phyloP scores from a whole-genome alignment of 2,329 filamentous ascomycete species.

The Ophiostoma angusticollis region DNA sequence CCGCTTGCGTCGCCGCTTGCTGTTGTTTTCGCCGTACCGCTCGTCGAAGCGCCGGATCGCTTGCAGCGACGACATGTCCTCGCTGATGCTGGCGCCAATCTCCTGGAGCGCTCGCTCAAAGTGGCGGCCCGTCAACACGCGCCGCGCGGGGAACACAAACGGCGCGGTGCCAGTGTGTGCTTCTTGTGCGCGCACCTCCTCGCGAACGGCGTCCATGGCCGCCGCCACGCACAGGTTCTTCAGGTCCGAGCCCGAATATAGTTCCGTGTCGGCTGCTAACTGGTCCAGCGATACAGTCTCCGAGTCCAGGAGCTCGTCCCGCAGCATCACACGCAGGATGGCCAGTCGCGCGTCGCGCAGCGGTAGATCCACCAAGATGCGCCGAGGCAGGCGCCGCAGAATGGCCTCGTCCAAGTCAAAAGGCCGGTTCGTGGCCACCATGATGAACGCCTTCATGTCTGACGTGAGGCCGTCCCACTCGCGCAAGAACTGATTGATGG shows the following conservation, averaged over 20 bases:
- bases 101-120: constrained; percentile 79
- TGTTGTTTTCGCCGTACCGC: constrained; percentile 74
- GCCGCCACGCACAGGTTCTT: constrained; percentile 74
- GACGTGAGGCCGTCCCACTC: constrained; percentile 83
- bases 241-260: constrained; percentile 73
- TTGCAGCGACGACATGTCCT: constrained; percentile 78
- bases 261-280: constrained; percentile 54
- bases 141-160: constrained; percentile 54
- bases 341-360: constrained; percentile 43
- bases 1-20: constrained; percentile 50
- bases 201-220: constrained; percentile 64
- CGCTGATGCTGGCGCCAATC: constrained; percentile 82
- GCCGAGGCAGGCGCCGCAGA: constrained; percentile 59
- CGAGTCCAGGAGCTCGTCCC: constrained; percentile 49
- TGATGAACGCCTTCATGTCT: constrained; percentile 79
- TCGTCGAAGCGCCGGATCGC: constrained; percentile 93
- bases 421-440: constrained; percentile 93
- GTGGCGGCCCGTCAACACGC: constrained; percentile 54
- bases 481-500: constrained; percentile 91
- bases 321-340: constrained; percentile 58
- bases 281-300: constrained; percentile 44
- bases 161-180: constrained; percentile 25
- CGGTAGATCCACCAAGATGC: constrained; percentile 62
- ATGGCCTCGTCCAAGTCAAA: constrained; percentile 90
- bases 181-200: constrained; percentile 42